These are phyloP conservation scores for Crithidia sp. DNA, from an alignment of 208 protist genomes.

Conservation along the genomic window DNA sequence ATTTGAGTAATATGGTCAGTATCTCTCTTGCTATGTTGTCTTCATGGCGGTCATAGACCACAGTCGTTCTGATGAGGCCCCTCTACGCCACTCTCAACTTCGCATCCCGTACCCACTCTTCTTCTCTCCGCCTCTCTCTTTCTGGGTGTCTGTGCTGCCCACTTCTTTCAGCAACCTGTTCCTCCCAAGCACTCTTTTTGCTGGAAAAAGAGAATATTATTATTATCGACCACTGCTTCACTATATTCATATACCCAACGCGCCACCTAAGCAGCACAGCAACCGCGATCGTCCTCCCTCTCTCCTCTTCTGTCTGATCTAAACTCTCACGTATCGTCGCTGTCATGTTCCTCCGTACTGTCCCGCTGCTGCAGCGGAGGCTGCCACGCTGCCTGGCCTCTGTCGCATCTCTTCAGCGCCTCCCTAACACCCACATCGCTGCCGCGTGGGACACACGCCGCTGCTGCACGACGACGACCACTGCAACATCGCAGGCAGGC, in stretches of 20 bases:
- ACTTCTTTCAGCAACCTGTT: too few relatives aligned
- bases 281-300: background rate
- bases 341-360: background rate
- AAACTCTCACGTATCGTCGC: background rate
- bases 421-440: too few relatives aligned
- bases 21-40: too few relatives aligned
- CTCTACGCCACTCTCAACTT: too few relatives aligned
- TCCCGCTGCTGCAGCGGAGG: background rate
- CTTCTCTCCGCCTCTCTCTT: background rate
- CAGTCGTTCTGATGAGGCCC: too few relatives aligned
- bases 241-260: too few relatives aligned
- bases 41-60: too few relatives aligned
- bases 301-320: background rate
- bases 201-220: background rate
- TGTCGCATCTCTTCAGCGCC: background rate
- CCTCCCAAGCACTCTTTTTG: background rate
- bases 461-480: conserved; percentile 6
- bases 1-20: too few relatives aligned
- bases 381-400: conserved; percentile 1
- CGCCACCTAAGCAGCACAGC: too few relatives aligned
- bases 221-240: background rate
- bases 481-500: background rate
- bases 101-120: background rate
- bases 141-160: background rate
- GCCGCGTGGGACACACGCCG: background rate